A percentile compares a stretch with the other conserved stretches of the same genome.
Conservation (phyloP, 352 stramenopile genomes). For the Pythium sukuiense region DNA sequence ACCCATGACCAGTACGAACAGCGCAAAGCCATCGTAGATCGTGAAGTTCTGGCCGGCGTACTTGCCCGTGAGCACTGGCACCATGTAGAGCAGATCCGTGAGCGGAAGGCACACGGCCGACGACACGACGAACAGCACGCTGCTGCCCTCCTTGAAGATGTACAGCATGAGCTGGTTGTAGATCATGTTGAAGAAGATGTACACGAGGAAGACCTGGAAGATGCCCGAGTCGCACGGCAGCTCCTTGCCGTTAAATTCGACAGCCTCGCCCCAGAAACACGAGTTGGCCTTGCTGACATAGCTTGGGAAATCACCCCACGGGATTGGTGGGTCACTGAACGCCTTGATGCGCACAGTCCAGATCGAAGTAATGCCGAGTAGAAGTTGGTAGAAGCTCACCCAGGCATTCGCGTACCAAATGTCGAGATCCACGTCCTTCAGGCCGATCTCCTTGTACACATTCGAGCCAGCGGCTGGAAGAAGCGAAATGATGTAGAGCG, state of each 20-base stretch:
- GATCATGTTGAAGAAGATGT: slow-evolving; percentile 86
- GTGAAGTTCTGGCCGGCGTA: slow-evolving; percentile 73
- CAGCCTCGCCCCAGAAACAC: slow-evolving; percentile 73
- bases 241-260: slow-evolving; percentile 63
- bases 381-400: slow-evolving; percentile 84
- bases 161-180: slow-evolving; percentile 91
- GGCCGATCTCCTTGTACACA: slow-evolving; percentile 88
- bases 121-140: slow-evolving; percentile 86
- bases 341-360: slow-evolving; percentile 80
- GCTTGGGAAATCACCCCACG: slow-evolving; percentile 64
- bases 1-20: slow-evolving; percentile 87
- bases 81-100: slow-evolving; percentile 85
- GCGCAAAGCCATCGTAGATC: slow-evolving; percentile 85
- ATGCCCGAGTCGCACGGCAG: slow-evolving; percentile 66
- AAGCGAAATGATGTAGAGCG: slow-evolving; percentile 75
- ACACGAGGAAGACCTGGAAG: slow-evolving; percentile 75
- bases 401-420: slow-evolving; percentile 89
- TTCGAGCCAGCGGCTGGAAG: slow-evolving; percentile 74
- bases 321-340: slow-evolving; percentile 77
- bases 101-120: slow-evolving; percentile 80
- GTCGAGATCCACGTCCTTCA: slow-evolving; percentile 87
- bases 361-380: slow-evolving; percentile 67
- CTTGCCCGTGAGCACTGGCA: slow-evolving; percentile 71
- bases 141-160: slow-evolving; percentile 89
- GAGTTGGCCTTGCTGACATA: slow-evolving; percentile 70